Evolutionary conservation across 441 rosid species (phyloP).

Genomic region (Francoa sonchifolia): DNA sequence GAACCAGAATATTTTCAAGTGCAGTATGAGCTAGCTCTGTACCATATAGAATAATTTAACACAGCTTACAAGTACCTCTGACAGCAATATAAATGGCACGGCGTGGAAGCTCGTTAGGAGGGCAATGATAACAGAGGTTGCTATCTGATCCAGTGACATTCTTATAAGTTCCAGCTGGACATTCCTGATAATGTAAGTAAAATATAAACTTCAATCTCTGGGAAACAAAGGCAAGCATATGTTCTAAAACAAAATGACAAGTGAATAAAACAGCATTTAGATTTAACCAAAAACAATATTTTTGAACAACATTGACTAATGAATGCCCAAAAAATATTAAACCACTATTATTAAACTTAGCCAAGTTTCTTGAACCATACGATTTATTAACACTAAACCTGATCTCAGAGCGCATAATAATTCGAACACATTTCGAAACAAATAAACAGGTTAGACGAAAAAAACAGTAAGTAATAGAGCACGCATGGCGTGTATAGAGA

Average conservation of each 20-base stretch:
- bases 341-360: no score
- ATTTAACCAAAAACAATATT: no score
- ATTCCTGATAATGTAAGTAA: slow-evolving; percentile 51
- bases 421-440: no score
- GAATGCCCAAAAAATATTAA: no score
- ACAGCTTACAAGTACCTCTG: slow-evolving; percentile 94
- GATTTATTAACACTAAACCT: no score
- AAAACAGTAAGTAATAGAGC: background rate
- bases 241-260: background rate
- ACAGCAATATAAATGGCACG: slow-evolving; percentile 71
- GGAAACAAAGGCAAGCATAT: background rate
- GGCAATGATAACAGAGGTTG: slow-evolving; percentile 70
- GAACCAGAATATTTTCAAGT: background rate
- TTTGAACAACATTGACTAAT: no score
- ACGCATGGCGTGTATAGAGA: background rate
- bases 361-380: no score
- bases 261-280: no score
- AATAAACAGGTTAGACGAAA: no score
- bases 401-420: no score
- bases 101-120: slow-evolving; percentile 65
- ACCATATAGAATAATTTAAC: no score
- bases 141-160: slow-evolving; percentile 77
- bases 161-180: slow-evolving; percentile 88
- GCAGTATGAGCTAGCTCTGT: background rate
- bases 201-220: background rate